A percentile compares a stretch with the other conserved stretches of the same genome.
These are phyloP conservation scores for Bonia amplexicaulis DNA, from an alignment of 176 grass and related monocot genomes.

Conservation along the genomic window DNA sequence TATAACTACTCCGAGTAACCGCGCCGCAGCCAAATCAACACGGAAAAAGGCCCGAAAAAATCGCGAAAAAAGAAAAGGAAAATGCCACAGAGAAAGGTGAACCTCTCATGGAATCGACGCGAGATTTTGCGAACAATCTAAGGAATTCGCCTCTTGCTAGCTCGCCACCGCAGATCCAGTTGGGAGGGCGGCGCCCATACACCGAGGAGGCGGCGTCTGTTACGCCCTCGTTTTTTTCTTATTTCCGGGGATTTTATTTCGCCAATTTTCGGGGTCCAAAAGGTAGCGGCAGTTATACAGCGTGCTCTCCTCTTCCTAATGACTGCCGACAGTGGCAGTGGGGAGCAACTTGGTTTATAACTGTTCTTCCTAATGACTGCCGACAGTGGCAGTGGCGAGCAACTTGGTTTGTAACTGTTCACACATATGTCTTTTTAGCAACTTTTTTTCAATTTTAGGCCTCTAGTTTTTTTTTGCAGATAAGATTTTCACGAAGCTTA, in stretches of 20 bases:
- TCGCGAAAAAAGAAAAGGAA: background rate
- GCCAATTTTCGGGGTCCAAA: constrained; percentile 30
- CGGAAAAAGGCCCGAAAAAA: background rate
- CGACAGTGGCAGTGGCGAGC: constrained; percentile 40
- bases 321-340: constrained; percentile 47
- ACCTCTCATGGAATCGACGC: constrained; percentile 43
- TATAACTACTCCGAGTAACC: background rate
- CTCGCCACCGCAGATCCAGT: constrained; percentile 43
- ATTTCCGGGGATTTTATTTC: constrained; percentile 10
- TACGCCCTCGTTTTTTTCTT: constrained; percentile 1
- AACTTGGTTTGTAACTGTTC: background rate
- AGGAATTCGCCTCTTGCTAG: background rate
- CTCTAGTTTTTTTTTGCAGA: too few relatives aligned
- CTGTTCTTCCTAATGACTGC: constrained; percentile 26
- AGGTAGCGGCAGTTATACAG: constrained; percentile 20
- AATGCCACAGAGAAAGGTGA: background rate
- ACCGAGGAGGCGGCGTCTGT: constrained; percentile 1
- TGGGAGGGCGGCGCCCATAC: constrained; percentile 22
- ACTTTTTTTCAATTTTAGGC: too few relatives aligned
- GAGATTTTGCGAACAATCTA: constrained; percentile 27
- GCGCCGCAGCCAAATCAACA: background rate
- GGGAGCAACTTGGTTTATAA: background rate
- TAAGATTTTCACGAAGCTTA: too few relatives aligned
- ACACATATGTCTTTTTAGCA: too few relatives aligned
- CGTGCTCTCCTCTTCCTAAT: constrained; percentile 23